Evolutionary conservation across 1,284 basidiomycete genomes (phyloP).

Genomic region (Tranzscheliella williamsii): DNA sequence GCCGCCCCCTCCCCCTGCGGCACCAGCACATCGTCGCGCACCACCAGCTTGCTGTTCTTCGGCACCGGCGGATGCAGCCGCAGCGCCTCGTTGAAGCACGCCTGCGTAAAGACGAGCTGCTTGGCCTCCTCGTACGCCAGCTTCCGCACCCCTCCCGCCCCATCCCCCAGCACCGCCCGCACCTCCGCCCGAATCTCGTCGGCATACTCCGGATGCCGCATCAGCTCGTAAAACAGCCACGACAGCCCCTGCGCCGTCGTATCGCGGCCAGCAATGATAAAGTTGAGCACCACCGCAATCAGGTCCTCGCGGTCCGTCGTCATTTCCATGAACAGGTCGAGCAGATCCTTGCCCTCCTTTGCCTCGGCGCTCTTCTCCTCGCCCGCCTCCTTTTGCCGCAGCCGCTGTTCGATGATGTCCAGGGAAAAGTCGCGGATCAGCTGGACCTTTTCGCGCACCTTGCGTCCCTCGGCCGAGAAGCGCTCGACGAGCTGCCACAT

Average conservation of each 20-base stretch:
- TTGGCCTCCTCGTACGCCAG: slow-evolving; percentile 44
- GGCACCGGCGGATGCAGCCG: slow-evolving; percentile 50
- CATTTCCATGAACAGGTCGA: slow-evolving; percentile 52
- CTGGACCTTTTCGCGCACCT: slow-evolving; percentile 31
- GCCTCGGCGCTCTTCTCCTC: slow-evolving; percentile 22
- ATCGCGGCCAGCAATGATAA: slow-evolving; percentile 52
- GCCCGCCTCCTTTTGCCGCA: slow-evolving; percentile 18
- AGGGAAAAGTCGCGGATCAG: slow-evolving; percentile 51
- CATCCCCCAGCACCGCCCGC: slow-evolving; percentile 18
- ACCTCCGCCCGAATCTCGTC: slow-evolving; percentile 39
- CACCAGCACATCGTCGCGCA: slow-evolving; percentile 45
- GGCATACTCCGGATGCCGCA: slow-evolving; percentile 30
- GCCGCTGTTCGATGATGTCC: slow-evolving; percentile 48
- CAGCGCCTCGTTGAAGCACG: slow-evolving; percentile 44
- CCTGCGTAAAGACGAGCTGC: slow-evolving; percentile 44
- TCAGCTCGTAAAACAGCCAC: slow-evolving; percentile 50
- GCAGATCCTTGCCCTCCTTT: slow-evolving; percentile 50
- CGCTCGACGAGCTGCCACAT: slow-evolving; percentile 26
- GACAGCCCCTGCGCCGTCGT: slow-evolving; percentile 47
- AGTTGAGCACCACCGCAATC: slow-evolving; percentile 48
- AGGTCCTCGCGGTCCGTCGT: slow-evolving; percentile 43
- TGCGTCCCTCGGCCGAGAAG: slow-evolving; percentile 28
- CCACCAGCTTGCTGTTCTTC: slow-evolving; percentile 45
- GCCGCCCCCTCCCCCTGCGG: slow-evolving; percentile 37
- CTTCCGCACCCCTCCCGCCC: slow-evolving; percentile 15